Evolutionary conservation across 208 protist genomes (phyloP).

Genomic region (Trypanosoma platydactyli): DNA sequence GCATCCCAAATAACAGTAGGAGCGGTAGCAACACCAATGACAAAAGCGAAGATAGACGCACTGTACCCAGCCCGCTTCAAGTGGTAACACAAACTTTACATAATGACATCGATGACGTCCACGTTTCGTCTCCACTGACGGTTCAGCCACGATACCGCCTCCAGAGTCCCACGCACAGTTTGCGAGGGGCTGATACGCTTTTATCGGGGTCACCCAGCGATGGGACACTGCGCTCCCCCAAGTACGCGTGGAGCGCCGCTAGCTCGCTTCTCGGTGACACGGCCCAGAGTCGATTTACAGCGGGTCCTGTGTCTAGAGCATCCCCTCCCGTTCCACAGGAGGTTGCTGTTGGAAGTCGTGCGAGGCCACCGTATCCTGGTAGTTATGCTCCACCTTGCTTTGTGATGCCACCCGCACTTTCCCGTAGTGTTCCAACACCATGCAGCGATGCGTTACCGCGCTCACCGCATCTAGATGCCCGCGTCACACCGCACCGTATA

Average conservation of each 20-base stretch:
- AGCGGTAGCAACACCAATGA: neutral
- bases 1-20: neutral
- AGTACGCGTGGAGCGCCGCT: conserved; percentile 12
- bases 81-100: neutral
- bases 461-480: conserved; percentile 1
- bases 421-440: neutral
- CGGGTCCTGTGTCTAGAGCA: conserved; percentile 8
- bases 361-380: conserved; percentile 7
- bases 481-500: neutral
- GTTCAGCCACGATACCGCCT: conserved; percentile 31
- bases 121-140: conserved; percentile 7
- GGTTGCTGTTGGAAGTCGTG: neutral
- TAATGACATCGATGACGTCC: neutral
- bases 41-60: too few relatives aligned
- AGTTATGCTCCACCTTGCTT: conserved; percentile 48
- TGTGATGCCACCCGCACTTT: conserved; percentile 29
- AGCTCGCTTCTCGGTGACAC: conserved; percentile 21
- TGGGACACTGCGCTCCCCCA: conserved; percentile 2
- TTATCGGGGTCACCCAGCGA: conserved; percentile 12
- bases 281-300: conserved; percentile 4
- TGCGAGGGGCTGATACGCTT: neutral
- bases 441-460: neutral
- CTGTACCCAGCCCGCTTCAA: conserved; percentile 9
- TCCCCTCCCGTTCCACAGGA: conserved; percentile 10
- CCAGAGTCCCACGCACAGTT: conserved; percentile 21